A percentile compares a stretch with the other conserved stretches of the same genome.
These are phyloP conservation scores for Tilletia caries DNA, from an alignment of 1,284 basidiomycete genomes.

Conservation along the genomic window DNA sequence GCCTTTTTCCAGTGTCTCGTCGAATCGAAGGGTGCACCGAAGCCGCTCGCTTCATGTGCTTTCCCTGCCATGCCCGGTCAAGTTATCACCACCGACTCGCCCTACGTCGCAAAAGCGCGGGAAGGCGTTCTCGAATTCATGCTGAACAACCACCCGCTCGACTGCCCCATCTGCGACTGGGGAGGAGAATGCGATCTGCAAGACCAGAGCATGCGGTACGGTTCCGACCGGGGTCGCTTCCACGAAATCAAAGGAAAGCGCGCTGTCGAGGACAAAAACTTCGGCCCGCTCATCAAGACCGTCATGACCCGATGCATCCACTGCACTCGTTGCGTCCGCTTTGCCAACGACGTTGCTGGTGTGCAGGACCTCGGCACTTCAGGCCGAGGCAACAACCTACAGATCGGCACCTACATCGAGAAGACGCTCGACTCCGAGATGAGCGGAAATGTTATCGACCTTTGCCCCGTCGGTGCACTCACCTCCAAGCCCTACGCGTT, in stretches of 20 bases:
- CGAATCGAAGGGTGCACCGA: slow-evolving; percentile 87
- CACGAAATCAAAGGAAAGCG: slow-evolving; percentile 98
- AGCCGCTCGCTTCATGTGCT: slow-evolving; percentile 73
- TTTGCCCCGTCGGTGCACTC: slow-evolving; percentile 91
- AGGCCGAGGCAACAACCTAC: slow-evolving; percentile 95
- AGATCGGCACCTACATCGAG: slow-evolving; percentile 97
- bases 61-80: slow-evolving; percentile 97
- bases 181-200: slow-evolving; percentile 89
- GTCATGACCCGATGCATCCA: slow-evolving; percentile 99
- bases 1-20: slow-evolving; percentile 73
- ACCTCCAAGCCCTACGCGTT: slow-evolving; percentile 98
- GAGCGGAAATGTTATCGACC: slow-evolving; percentile 93
- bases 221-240: slow-evolving; percentile 92
- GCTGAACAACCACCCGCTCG: slow-evolving; percentile 92
- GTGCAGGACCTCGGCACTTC: slow-evolving; percentile 96
- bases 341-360: slow-evolving; percentile 97
- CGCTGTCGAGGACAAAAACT: slow-evolving; percentile 96
- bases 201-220: slow-evolving; percentile 99
- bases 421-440: slow-evolving; percentile 97
- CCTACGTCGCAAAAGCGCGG: slow-evolving; percentile 88
- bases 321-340: slow-evolving; percentile 97
- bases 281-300: slow-evolving; percentile 97
- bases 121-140: slow-evolving; percentile 96
- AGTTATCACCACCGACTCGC: slow-evolving; percentile 93
- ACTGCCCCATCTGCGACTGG: slow-evolving; percentile 93